Conservation (phyloP, 345 rosid species). For the Eutrema yunnanense region DNA sequence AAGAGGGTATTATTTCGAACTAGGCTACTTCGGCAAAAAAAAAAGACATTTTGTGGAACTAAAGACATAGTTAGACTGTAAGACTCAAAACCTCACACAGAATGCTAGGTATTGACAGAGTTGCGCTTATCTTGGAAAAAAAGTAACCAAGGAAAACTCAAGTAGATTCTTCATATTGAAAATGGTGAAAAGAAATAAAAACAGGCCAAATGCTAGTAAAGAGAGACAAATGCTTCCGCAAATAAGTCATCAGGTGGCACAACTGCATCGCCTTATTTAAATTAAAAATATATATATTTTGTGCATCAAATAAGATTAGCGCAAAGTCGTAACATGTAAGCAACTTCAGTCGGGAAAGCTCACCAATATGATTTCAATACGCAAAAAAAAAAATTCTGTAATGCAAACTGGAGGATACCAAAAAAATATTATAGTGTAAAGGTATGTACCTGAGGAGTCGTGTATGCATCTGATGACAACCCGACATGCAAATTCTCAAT, state of each 20-base stretch:
- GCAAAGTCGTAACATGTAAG: neutral
- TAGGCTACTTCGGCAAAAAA: neutral
- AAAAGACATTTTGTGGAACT: neutral
- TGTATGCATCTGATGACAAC: slow-evolving; percentile 41
- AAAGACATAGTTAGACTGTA: neutral
- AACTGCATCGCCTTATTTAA: neutral
- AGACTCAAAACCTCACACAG: neutral
- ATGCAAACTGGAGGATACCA: neutral
- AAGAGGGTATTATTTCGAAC: neutral
- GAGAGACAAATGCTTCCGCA: neutral
- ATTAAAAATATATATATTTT: neutral
- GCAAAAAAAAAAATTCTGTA: neutral
- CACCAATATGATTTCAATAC: neutral
- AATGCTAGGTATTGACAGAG: neutral
- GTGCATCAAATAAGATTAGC: neutral
- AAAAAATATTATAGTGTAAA: neutral
- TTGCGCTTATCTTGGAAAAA: neutral
- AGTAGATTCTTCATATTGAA: neutral
- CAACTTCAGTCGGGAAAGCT: neutral
- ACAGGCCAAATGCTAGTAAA: neutral
- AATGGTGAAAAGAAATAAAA: neutral
- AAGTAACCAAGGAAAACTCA: neutral
- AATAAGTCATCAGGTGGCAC: neutral
- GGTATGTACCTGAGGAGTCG: slow-evolving; percentile 44
- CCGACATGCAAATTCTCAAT: slow-evolving; percentile 52